Base-by-base conservation (phyloP, 768 basidiomycete genomes). In the Hirschioporus abietinus region DNA sequence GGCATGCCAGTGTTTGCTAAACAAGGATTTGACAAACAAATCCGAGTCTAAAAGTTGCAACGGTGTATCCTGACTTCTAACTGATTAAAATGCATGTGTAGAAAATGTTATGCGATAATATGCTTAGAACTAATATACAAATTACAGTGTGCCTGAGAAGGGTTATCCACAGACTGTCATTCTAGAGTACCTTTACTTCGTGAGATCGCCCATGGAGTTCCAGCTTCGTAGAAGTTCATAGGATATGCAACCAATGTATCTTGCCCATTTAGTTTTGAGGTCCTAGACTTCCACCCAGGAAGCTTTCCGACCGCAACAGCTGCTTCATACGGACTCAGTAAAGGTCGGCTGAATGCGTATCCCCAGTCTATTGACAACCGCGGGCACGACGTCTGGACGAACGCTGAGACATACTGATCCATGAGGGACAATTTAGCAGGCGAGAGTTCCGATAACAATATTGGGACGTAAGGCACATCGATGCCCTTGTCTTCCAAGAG, bases 361-460 rank as follows among this genome's bases (percentile, higher is more conserved):
- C 97, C 97, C 97, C 97, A 99, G 74, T 99, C 97, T 66, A 99
- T 99, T 20, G 93, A 95, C 64, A 99, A 80, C 26, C 97, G 88
- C 2, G 97, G 97, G 76, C 97, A 99, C 0, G 95, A 93, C 1
- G 97, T 99, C 75, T 99, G 97, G 20, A 99, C 86, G 75, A 99
- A 99, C 0, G 92, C 88, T 1, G 92, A 88, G 70, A 99, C 84
- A 68, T 94, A 86, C 0, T 88, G 86, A 60, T 83, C 81, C 76
- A 99, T 92, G 2, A 99, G 81, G 4, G 91, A 83, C 35, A 99
- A 84, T 74, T 99, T 99, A 4, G 92, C 89, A 0, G 97, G 97
- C 0, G 95, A 97, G n/a, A 99, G 82, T 75, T 99, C 97, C 8
- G 97, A 99, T 60, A 99, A 85, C 0, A 99, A 84, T 69, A 99